Conservation (phyloP, 352 stramenopile species). For the Phytophthora gonapodyides region DNA sequence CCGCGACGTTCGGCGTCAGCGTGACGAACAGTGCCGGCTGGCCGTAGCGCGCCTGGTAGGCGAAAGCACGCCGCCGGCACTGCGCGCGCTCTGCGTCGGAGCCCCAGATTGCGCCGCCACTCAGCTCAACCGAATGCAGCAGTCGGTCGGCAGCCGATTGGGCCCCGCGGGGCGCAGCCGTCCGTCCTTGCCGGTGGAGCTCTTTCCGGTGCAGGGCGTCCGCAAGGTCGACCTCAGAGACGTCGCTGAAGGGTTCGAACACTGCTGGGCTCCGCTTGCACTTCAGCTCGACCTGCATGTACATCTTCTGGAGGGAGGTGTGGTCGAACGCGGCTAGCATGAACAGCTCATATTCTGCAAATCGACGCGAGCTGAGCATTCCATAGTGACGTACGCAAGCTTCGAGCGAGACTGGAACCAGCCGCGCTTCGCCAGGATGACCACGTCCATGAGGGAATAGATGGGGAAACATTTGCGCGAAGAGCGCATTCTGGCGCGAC, state of each 20-base stretch:
- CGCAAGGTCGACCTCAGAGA: too few relatives aligned
- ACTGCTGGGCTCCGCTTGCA: too few relatives aligned
- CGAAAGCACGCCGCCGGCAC: slow-evolving; percentile 27
- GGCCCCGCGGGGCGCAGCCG: too few relatives aligned
- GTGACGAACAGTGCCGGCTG: slow-evolving; percentile 1
- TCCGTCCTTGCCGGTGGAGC: too few relatives aligned
- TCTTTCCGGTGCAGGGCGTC: too few relatives aligned
- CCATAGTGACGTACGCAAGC: background rate
- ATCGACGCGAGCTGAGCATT: too few relatives aligned
- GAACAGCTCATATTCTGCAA: too few relatives aligned
- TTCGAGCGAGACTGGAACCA: background rate
- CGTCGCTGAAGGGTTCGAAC: too few relatives aligned
- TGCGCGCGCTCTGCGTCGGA: slow-evolving; percentile 19
- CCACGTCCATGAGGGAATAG: background rate
- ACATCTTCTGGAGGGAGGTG: background rate
- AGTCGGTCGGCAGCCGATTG: too few relatives aligned
- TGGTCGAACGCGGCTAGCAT: background rate
- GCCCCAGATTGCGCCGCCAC: slow-evolving; percentile 6
- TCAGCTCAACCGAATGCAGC: background rate
- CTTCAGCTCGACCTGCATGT: too few relatives aligned
- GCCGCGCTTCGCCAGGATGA: background rate
- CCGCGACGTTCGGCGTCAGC: background rate
- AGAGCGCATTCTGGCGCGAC: background rate
- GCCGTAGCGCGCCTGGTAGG: slow-evolving; percentile 20
- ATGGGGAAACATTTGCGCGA: background rate